Percentiles rank a stretch among this genome's conserved stretches.
Conservation (phyloP, 1,284 basidiomycete species). For the Mycosarcoma maydis region DNA sequence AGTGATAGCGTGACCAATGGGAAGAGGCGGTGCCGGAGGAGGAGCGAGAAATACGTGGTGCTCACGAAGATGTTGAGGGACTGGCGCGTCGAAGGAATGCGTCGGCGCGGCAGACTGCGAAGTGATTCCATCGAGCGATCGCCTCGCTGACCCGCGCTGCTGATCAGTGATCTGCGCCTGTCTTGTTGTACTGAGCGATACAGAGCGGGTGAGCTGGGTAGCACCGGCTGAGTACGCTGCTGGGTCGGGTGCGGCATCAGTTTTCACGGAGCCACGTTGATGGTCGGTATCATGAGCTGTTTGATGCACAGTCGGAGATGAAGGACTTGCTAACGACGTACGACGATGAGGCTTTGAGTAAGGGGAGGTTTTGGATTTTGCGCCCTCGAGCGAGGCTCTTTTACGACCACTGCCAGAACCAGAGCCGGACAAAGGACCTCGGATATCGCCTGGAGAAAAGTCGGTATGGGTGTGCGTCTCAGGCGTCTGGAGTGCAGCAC, state of each 20-base stretch:
- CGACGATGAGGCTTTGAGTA: slow-evolving; percentile 24
- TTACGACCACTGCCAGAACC: slow-evolving; percentile 38
- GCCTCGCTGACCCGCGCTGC: slow-evolving; percentile 1
- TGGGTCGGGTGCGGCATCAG: slow-evolving; percentile 1
- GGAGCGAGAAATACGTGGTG: slow-evolving; percentile 17
- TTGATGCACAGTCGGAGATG: slow-evolving; percentile 7
- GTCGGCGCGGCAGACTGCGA: background rate
- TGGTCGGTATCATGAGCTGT: background rate
- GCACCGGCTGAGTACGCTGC: background rate
- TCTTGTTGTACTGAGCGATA: slow-evolving; percentile 5
- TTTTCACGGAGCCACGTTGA: background rate
- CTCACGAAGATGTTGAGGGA: slow-evolving; percentile 26
- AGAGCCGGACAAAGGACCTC: slow-evolving; percentile 31
- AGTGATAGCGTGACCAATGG: slow-evolving; percentile 33
- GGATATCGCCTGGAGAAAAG: slow-evolving; percentile 14
- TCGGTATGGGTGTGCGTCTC: slow-evolving; percentile 14
- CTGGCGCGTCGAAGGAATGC: slow-evolving; percentile 17
- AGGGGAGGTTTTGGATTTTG: slow-evolving; percentile 16
- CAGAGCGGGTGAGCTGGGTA: slow-evolving; percentile 5
- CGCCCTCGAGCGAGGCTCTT: slow-evolving; percentile 30
- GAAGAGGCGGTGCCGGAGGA: slow-evolving; percentile 9
- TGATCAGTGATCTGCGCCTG: background rate
- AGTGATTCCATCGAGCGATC: slow-evolving; percentile 12
- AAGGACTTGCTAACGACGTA: slow-evolving; percentile 11
- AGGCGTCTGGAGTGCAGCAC: background rate